Conservation (phyloP, 202 grass and related monocot species). For the Schoenoplectus triqueter region DNA sequence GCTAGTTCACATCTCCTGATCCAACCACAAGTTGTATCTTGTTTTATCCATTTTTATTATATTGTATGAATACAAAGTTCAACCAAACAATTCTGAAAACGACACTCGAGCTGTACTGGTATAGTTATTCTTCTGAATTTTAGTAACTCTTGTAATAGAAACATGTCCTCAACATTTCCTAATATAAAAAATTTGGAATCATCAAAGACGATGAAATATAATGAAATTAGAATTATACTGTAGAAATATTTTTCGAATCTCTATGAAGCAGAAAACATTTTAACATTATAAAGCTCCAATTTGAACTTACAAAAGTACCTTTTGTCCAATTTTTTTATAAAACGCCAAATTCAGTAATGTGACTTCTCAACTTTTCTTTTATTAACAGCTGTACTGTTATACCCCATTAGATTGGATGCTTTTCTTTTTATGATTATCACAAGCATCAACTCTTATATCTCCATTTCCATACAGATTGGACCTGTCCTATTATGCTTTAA, state of each 20-base stretch:
- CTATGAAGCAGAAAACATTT: background rate
- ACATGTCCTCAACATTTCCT: background rate
- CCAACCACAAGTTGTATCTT: background rate
- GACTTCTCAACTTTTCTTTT: constrained; percentile 15
- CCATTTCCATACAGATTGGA: background rate
- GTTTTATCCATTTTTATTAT: background rate
- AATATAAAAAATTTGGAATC: background rate
- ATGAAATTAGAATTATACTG: background rate
- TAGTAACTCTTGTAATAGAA: background rate
- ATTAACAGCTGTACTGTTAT: constrained; percentile 13
- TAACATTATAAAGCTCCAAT: background rate
- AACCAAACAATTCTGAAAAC: background rate
- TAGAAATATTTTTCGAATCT: background rate
- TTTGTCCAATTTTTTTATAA: background rate
- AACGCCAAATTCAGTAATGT: constrained; percentile 8
- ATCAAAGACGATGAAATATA: background rate
- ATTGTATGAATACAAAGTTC: background rate
- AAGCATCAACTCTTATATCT: constrained; percentile 18
- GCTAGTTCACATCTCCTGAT: background rate
- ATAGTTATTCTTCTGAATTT: background rate
- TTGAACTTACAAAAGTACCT: background rate
- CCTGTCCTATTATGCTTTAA: background rate
- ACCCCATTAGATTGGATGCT: background rate
- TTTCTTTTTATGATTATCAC: constrained; percentile 26
- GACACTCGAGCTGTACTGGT: background rate